A percentile compares a stretch with the other conserved stretches of the same genome.
phyloP scores from a whole-genome alignment of 345 rosid genomes.

The Erysimum cheiranthoides region DNA sequence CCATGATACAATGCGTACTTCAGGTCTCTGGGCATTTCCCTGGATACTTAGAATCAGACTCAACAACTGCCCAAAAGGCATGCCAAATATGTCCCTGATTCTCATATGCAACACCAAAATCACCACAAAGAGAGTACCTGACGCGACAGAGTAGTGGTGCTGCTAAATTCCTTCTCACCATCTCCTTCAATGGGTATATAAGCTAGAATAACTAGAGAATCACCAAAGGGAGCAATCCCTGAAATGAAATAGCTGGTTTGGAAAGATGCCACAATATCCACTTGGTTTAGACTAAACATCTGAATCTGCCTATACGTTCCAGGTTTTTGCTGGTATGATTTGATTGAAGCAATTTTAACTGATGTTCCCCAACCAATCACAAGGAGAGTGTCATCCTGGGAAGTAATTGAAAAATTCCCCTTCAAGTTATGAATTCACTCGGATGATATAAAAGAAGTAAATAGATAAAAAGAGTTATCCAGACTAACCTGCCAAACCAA shows the following conservation, averaged over 20 bases:
- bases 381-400: slow-evolving; percentile 85
- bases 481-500: slow-evolving; percentile 96
- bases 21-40: slow-evolving; percentile 99
- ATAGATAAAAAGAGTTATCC: background rate
- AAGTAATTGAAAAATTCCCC: slow-evolving; percentile 17
- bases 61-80: slow-evolving; percentile 29
- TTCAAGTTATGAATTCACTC: slow-evolving; percentile 9
- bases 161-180: slow-evolving; percentile 80
- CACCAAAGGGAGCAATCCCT: slow-evolving; percentile 99
- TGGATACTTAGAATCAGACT: slow-evolving; percentile 48
- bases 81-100: slow-evolving; percentile 10
- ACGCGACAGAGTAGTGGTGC: slow-evolving; percentile 64
- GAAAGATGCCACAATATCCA: slow-evolving; percentile 96
- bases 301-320: slow-evolving; percentile 66
- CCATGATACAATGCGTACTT: slow-evolving; percentile 92
- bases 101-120: slow-evolving; percentile 19
- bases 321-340: slow-evolving; percentile 61
- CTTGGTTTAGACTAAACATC: slow-evolving; percentile 71
- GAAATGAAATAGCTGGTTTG: slow-evolving; percentile 98
- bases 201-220: slow-evolving; percentile 96
- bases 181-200: slow-evolving; percentile 86
- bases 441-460: background rate
- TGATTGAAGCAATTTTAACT: slow-evolving; percentile 93
- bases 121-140: slow-evolving; percentile 65
- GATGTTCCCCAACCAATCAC: slow-evolving; percentile 99